phyloP scores from a whole-genome alignment of 2,329 filamentous ascomycete genomes.

The Colletotrichum sp. region DNA sequence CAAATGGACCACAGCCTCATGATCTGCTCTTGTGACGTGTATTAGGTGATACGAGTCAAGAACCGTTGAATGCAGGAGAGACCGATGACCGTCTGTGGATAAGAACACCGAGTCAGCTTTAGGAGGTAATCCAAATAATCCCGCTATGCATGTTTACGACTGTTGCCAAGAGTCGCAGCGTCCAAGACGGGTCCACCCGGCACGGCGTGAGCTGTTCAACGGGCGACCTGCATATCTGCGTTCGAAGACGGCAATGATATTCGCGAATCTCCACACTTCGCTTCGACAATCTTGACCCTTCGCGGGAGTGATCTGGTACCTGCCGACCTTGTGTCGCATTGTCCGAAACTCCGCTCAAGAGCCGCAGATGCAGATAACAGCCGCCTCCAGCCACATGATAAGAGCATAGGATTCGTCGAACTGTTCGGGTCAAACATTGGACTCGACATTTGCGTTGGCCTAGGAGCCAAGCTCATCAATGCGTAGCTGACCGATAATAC shows the following conservation, averaged over 20 bases:
- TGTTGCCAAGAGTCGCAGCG: neutral
- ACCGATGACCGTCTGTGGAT: neutral
- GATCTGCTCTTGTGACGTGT: too few relatives aligned
- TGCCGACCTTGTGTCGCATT: neutral
- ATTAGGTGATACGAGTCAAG: neutral
- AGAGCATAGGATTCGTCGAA: neutral
- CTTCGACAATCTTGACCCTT: neutral
- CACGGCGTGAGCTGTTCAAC: neutral
- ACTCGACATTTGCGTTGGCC: rapidly evolving
- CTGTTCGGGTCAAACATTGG: neutral
- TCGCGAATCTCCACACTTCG: neutral
- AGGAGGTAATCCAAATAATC: neutral
- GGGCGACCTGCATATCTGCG: neutral
- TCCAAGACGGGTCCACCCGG: neutral
- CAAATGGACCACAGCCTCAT: neutral
- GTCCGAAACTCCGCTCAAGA: neutral
- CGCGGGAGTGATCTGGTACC: neutral
- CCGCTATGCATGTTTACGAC: neutral
- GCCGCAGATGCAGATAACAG: neutral
- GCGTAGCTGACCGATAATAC: neutral
- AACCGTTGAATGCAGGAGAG: neutral
- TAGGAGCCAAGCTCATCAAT: neutral
- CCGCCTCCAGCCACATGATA: neutral
- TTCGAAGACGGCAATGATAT: neutral
- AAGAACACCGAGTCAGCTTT: neutral